Evolutionary conservation across 169 alveolate genomes (phyloP).

Genomic region (Eimeria necatrix): DNA sequence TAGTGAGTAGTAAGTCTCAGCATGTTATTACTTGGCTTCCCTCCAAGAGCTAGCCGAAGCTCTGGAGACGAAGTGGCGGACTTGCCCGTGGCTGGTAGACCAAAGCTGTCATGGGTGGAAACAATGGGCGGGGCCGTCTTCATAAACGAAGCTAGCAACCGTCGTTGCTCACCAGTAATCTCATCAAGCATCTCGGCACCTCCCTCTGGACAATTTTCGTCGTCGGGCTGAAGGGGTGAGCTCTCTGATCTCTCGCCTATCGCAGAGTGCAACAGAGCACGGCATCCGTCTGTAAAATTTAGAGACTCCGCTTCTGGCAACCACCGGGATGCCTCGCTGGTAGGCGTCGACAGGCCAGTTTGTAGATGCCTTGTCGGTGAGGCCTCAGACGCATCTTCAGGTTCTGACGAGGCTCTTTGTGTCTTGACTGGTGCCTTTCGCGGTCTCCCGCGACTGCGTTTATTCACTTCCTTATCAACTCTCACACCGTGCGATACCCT

Average conservation of each 20-base stretch:
- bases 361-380: constrained; percentile 42
- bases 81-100: constrained; percentile 46
- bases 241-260: constrained; percentile 23
- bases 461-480: constrained; percentile 47
- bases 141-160: constrained; percentile 26
- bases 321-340: constrained; percentile 63
- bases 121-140: constrained; percentile 40
- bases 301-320: constrained; percentile 59
- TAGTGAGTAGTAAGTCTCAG: constrained; percentile 76
- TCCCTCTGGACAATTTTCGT: not conserved
- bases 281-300: constrained; percentile 16
- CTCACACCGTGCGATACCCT: constrained; percentile 48
- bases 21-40: constrained; percentile 33
- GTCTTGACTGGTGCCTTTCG: constrained; percentile 30
- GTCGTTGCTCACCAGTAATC: constrained; percentile 33
- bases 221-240: constrained; percentile 36
- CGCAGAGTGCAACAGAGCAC: constrained; percentile 23
- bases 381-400: constrained; percentile 50
- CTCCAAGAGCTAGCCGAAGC: constrained; percentile 44
- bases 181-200: constrained; percentile 35
- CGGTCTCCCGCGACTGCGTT: constrained; percentile 74
- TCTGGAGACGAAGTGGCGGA: constrained; percentile 48
- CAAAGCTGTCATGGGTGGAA: constrained; percentile 2
- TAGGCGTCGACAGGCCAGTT: constrained; percentile 49
- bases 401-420: constrained; percentile 33